Evolutionary conservation across 2,329 filamentous ascomycete species (phyloP).

Genomic region (Botrytis aclada): DNA sequence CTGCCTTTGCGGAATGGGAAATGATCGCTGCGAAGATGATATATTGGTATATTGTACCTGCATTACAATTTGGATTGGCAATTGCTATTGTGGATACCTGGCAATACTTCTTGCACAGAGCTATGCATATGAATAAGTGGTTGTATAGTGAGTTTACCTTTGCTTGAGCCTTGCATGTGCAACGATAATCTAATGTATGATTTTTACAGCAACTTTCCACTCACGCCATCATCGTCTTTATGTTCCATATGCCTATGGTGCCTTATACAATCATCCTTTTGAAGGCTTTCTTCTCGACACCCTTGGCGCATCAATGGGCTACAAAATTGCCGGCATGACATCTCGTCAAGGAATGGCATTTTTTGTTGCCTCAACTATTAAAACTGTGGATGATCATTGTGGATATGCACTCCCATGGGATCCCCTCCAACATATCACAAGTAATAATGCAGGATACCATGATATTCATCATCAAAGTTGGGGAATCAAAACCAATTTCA

Average conservation of each 20-base stretch:
- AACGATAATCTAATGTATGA: conserved; percentile 21
- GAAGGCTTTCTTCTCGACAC: conserved; percentile 95
- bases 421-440: conserved; percentile 84
- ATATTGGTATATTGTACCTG: conserved; percentile 76
- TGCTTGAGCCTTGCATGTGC: not conserved
- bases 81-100: conserved; percentile 84
- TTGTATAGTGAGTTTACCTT: conserved; percentile 71
- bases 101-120: conserved; percentile 96
- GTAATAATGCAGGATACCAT: conserved; percentile 95
- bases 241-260: conserved; percentile 95
- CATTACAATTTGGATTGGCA: conserved; percentile 71
- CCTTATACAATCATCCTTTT: conserved; percentile 92
- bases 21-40: conserved; percentile 68
- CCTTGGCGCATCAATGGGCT: conserved; percentile 77
- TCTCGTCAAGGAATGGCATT: conserved; percentile 83
- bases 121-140: conserved; percentile 98
- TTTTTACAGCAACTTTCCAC: conserved; percentile 72
- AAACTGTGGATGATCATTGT: conserved; percentile 97
- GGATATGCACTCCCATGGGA: conserved; percentile 96
- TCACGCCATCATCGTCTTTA: conserved; percentile 95
- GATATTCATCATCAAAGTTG: conserved; percentile 98
- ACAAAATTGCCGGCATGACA: conserved; percentile 79
- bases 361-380: conserved; percentile 85
- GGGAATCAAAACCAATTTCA: conserved; percentile 96
- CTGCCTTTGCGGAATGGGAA: conserved; percentile 84